Evolutionary conservation across 345 rosid genomes (phyloP), one percentile per base, ranked within the genome.

Genomic region (Aegle marmelos): DNA sequence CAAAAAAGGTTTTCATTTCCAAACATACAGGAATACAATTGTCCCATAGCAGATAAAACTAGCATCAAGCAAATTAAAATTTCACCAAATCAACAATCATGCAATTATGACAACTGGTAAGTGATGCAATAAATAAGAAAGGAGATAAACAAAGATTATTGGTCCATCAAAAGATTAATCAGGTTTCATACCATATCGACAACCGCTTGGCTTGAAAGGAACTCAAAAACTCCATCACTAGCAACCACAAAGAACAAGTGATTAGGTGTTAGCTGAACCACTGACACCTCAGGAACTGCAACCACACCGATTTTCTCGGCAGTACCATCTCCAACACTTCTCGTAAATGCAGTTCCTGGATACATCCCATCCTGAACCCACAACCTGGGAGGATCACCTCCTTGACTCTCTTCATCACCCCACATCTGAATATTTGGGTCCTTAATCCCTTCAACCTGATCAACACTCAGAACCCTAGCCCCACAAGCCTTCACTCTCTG

Each of bases 151-250:
- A 17, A 74, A 37, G 57, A 45, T 67, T 37, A 57, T 48, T 68
- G 59, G 73, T 17, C 24, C 45, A 58, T 25, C 39, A 8, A 56
- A 63, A 60, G 28, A 61, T n/a, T 39, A 50, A 13, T 64, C 3
- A 53, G 22, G 59, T 28, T 10, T 58, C 66, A 74, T 92, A 96
- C 99, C 98, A 92, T 89, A 86, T 92, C 85, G 34, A 94, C 93
- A 82, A 94, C 97, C 17, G 89, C 85, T 83, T 92, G 98, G 86
- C 98, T 96, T 24, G 97, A 88, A 77, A 96, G 93, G 83, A 92
- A 96, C 89, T 96, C 99, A 63, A 96, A 96, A 69, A 96, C 92
- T 50, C 98, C 99, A 80, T 94, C 99, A 75, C 99, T 96, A 21
- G 98, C 99, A 79, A 96, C 93, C 73, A 96, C 89, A 59, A 96